Percentiles rank a stretch among this genome's conserved stretches.
These are phyloP conservation scores for Pouteria glomerata DNA, from an alignment of 148 eudicot species.

Conservation along the genomic window DNA sequence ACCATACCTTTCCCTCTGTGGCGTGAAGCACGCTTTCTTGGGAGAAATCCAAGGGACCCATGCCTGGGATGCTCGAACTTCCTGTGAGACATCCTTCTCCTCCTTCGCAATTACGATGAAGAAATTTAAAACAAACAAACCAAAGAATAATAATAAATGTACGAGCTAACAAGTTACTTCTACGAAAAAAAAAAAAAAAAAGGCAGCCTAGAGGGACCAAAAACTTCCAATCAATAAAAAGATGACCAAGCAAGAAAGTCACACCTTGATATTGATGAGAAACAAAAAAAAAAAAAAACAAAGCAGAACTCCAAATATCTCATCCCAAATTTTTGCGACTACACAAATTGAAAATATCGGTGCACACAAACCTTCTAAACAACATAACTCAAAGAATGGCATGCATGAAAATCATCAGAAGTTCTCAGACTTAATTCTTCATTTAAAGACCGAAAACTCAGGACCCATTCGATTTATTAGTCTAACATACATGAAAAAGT, in stretches of 20 bases:
- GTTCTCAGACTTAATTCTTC: neutral
- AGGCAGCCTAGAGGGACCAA: too few species aligned
- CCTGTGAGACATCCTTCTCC: conserved; percentile 66
- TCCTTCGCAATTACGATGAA: conserved; percentile 20
- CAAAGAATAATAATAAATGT: too few species aligned
- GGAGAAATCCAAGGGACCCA: conserved; percentile 79
- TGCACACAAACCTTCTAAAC: neutral
- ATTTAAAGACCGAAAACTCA: neutral
- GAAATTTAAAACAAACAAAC: too few species aligned
- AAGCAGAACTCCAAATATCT: too few species aligned
- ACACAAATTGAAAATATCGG: too few species aligned
- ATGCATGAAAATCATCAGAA: neutral
- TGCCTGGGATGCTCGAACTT: conserved; percentile 89
- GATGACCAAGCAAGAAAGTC: too few species aligned
- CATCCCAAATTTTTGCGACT: too few species aligned
- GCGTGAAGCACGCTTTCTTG: conserved; percentile 73
- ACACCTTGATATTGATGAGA: too few species aligned
- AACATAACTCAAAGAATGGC: neutral
- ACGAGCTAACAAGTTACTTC: too few species aligned
- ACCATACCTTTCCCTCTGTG: conserved; percentile 58
- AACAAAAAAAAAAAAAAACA: too few species aligned
- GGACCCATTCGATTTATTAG: neutral
- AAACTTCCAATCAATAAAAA: too few species aligned
- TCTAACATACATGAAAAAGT: neutral
- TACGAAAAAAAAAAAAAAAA: too few species aligned